These are phyloP conservation scores for Secale cereale DNA, from an alignment of 176 grass and related monocot genomes.

Conservation along the genomic window DNA sequence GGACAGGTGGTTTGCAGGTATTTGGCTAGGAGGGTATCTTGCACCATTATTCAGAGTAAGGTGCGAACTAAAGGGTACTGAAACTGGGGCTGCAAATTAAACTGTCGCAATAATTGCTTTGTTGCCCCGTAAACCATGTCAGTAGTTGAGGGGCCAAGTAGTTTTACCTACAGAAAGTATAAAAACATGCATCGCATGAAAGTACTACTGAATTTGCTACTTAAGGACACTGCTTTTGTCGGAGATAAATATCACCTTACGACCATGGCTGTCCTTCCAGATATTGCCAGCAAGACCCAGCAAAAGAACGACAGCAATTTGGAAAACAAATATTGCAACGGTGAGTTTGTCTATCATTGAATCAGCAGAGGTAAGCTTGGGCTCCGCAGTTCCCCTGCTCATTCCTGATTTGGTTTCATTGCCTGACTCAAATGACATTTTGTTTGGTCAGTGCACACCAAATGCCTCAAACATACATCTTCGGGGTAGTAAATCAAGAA, in stretches of 20 bases:
- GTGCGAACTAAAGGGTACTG: background rate
- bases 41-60: background rate
- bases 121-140: background rate
- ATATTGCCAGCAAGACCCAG: constrained; percentile 77
- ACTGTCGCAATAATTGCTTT: background rate
- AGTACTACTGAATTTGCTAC: background rate
- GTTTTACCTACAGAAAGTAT: background rate
- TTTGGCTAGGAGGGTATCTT: background rate
- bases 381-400: constrained; percentile 72
- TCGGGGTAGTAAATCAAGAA: constrained; percentile 10
- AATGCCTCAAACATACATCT: constrained; percentile 4
- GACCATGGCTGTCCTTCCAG: constrained; percentile 69
- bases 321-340: constrained; percentile 81
- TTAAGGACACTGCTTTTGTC: background rate
- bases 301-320: constrained; percentile 67
- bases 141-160: background rate
- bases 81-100: background rate
- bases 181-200: constrained; percentile 17
- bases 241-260: constrained; percentile 52
- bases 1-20: background rate
- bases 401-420: constrained; percentile 95
- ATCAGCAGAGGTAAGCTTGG: constrained; percentile 89
- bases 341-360: constrained; percentile 87
- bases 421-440: constrained; percentile 43
- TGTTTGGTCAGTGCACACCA: constrained; percentile 13